A percentile compares a stretch with the other conserved stretches of the same genome.
These are phyloP conservation scores for Candida manassasensis DNA, from an alignment of 805 yeast species.

Conservation along the genomic window DNA sequence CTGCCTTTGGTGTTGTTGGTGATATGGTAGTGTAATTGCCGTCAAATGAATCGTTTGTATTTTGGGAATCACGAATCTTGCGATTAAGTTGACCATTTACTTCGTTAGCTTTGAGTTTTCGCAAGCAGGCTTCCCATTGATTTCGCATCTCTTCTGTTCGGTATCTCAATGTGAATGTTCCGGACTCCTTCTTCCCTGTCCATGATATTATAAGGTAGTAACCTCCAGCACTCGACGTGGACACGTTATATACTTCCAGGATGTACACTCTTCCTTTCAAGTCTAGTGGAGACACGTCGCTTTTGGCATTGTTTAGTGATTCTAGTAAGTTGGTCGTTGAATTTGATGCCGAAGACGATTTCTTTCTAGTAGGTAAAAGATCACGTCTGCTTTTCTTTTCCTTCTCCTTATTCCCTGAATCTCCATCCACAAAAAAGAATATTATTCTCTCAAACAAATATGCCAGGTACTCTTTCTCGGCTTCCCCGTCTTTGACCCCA, in stretches of 20 bases:
- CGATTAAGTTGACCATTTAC: slow-evolving; percentile 36
- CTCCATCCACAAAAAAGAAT: slow-evolving; percentile 40
- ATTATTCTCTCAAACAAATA: slow-evolving; percentile 73
- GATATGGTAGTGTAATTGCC: slow-evolving; percentile 12
- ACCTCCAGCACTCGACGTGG: slow-evolving; percentile 37
- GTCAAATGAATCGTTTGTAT: slow-evolving; percentile 16
- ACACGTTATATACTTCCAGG: slow-evolving; percentile 49
- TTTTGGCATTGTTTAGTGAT: slow-evolving; percentile 25
- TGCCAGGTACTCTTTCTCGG: slow-evolving; percentile 84
- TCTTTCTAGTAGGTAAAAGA: slow-evolving; percentile 45
- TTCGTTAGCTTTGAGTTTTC: slow-evolving; percentile 41
- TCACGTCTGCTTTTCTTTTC: slow-evolving; percentile 34
- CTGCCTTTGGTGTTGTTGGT: slow-evolving; percentile 6
- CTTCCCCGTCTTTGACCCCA: slow-evolving; percentile 60
- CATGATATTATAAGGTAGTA: slow-evolving; percentile 65
- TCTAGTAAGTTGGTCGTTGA: slow-evolving; percentile 35
- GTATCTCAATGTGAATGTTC: slow-evolving; percentile 77
- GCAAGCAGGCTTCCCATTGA: slow-evolving; percentile 75
- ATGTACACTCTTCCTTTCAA: slow-evolving; percentile 80
- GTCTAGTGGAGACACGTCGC: slow-evolving; percentile 37
- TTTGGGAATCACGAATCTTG: slow-evolving; percentile 26
- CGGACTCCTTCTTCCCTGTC: slow-evolving; percentile 85
- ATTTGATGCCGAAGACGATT: slow-evolving; percentile 37
- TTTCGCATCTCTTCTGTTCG: slow-evolving; percentile 76
- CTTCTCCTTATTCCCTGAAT: slow-evolving; percentile 17